Evolutionary conservation across 768 basidiomycete genomes (phyloP), one percentile per base, ranked within the genome.

Genomic region (Mycena galopus): DNA sequence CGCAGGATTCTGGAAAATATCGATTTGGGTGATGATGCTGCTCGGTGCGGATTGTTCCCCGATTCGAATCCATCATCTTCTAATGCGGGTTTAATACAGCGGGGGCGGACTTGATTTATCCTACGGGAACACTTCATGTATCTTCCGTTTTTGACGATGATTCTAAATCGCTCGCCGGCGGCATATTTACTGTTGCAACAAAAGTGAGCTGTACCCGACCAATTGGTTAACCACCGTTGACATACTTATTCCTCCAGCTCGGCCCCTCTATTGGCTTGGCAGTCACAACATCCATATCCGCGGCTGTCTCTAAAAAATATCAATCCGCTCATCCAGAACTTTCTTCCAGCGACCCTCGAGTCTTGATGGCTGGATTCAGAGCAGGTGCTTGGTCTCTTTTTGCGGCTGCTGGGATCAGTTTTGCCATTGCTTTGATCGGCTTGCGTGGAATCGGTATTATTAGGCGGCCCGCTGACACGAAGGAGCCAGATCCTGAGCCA

Each of bases 161-260:
- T 55, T 81, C 81, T 7, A 78, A 82, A 69, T 77, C 78, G 1
- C 75, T 82, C 16, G 79, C 81, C 1, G 81, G 81, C 4, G 77
- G 79, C 3, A 75, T 82, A 51, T 82, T 81, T 77, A 81, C 77
- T 58, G 81, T 82, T 33, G 77, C 79, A 0, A 79, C 80, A 4
- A 62, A 81, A n/a, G 79, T 80, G 39, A 35, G 71, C 62, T 2
- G 6, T 10, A 5, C 12, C 39, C 21, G 23, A 4, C 47, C 50
- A 25, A 25, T 25, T n/a, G n/a, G n/a, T n/a, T 25, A 51, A 17
- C 27, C 17, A n/a, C 9, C 23, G 6, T 11, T 14, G 27, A 51
- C 50, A 11, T 25, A 25, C 19, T 51, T 25, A 25, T 25, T n/a
- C 50, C 23, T 35, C 30, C 23, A 64, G 71, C 44, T 67, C 29